Evolutionary conservation across 345 rosid species (phyloP).

Genomic region (Eucalyptus tenuipes): DNA sequence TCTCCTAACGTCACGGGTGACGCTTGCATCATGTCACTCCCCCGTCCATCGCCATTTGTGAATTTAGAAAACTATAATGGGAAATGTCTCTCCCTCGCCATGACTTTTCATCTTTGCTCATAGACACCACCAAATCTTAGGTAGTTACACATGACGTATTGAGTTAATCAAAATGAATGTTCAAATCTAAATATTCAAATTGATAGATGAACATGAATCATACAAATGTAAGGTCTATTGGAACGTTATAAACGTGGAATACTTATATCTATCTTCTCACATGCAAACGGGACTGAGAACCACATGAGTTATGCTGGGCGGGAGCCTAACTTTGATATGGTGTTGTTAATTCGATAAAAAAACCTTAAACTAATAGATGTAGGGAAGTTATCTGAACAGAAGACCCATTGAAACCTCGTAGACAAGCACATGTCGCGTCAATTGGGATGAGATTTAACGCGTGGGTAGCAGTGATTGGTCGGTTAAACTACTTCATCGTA

Average conservation of each 20-base stretch:
- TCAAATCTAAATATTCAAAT: background rate
- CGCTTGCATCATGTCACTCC: background rate
- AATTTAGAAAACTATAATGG: background rate
- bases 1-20: background rate
- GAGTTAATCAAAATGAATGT: background rate
- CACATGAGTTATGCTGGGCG: background rate
- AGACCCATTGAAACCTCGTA: background rate
- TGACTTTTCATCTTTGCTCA: background rate
- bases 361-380: background rate
- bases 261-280: background rate
- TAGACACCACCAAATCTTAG: background rate
- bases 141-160: no score
- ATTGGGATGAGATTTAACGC: background rate
- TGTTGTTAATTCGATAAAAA: background rate
- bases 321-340: background rate
- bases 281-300: background rate
- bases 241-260: background rate
- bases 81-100: background rate
- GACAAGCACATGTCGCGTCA: background rate
- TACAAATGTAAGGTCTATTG: background rate
- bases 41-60: background rate
- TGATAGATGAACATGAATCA: accelerated
- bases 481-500: background rate
- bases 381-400: background rate
- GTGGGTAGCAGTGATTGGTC: background rate